A percentile compares a stretch with the other conserved stretches of the same genome.
Conservation (phyloP, 208 protist genomes). For the Crithidia mellificae region DNA sequence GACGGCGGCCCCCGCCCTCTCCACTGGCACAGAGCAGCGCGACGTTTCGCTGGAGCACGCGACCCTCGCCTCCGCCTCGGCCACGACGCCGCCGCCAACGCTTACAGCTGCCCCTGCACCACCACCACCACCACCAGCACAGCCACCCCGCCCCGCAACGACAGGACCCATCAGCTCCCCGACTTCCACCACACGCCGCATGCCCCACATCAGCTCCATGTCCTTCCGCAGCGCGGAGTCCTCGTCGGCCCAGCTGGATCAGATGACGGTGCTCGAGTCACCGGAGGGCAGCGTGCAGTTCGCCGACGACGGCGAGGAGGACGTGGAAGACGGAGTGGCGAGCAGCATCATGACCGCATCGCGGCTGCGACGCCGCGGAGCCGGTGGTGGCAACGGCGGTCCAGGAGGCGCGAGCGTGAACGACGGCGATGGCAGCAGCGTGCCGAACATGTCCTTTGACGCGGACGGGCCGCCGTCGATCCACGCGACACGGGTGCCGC, state of each 20-base stretch:
- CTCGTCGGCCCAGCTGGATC: slow-evolving; percentile 14
- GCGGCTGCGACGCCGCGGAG: slow-evolving; percentile 1
- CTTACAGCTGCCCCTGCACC: background rate
- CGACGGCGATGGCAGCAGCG: background rate
- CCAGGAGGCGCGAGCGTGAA: background rate
- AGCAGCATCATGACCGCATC: background rate
- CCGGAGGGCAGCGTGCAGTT: slow-evolving; percentile 9
- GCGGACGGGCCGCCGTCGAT: slow-evolving; percentile 11
- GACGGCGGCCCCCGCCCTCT: slow-evolving; percentile 1
- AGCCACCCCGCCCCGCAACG: no score
- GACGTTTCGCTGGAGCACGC: background rate
- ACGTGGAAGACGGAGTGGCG: slow-evolving; percentile 3
- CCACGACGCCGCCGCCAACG: background rate
- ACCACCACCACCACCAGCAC: background rate
- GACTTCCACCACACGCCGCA: background rate
- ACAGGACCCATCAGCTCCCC: background rate
- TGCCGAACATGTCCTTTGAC: slow-evolving; percentile 9
- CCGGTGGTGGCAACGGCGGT: background rate
- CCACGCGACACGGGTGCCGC: slow-evolving; percentile 1
- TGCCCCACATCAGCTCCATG: slow-evolving; percentile 14
- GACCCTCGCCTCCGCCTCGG: background rate
- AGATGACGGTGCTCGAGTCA: slow-evolving; percentile 28
- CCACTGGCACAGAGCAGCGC: background rate
- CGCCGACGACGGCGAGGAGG: slow-evolving; percentile 6
- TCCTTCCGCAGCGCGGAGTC: slow-evolving; percentile 14